Evolutionary conservation across 176 grass and related monocot species (phyloP).

Genomic region (Carex littledalei): DNA sequence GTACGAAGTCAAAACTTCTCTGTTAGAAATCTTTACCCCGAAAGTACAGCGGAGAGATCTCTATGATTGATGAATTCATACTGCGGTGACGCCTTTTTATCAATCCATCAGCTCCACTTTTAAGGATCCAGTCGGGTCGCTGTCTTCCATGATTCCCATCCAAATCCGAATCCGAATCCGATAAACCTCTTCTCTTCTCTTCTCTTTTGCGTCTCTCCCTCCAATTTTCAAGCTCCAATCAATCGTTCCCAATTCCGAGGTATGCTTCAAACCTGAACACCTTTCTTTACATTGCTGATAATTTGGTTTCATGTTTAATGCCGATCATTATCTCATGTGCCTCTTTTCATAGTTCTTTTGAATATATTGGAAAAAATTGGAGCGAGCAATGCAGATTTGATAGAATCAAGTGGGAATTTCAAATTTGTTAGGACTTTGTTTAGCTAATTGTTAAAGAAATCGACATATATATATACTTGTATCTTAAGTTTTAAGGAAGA

Average conservation of each 20-base stretch:
- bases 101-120: neutral
- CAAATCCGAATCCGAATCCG: neutral
- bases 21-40: no score
- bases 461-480: no score
- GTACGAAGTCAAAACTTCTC: no score
- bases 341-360: neutral
- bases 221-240: neutral
- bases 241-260: neutral
- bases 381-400: neutral
- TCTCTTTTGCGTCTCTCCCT: neutral
- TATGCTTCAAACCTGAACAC: neutral
- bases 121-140: neutral
- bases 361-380: neutral
- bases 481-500: no score
- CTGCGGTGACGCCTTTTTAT: neutral
- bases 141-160: neutral
- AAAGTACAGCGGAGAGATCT: neutral
- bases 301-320: neutral
- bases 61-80: neutral
- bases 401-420: no score
- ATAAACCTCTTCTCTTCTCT: neutral
- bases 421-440: no score
- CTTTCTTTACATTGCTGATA: neutral
- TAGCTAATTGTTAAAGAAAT: no score
- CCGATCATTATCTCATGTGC: neutral